Conservation (phyloP, 495 filamentous ascomycete species). For the Xylaria telfairii region DNA sequence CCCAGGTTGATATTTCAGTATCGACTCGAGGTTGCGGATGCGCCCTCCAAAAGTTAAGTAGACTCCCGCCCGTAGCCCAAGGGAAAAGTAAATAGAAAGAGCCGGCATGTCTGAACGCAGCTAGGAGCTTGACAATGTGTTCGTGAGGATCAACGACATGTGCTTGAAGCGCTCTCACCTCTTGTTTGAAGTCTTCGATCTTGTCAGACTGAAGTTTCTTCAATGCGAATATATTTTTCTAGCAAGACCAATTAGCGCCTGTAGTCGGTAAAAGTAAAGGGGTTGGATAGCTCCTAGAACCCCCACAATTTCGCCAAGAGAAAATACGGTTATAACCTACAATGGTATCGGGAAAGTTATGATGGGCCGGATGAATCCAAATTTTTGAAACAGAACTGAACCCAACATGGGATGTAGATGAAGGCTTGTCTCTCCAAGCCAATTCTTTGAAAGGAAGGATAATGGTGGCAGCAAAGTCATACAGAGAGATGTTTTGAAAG, state of each 20-base stretch:
- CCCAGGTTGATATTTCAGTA: neutral
- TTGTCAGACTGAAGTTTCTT: neutral
- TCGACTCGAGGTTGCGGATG: neutral
- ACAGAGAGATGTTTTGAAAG: neutral
- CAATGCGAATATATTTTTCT: slow-evolving; percentile 1
- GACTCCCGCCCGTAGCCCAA: neutral
- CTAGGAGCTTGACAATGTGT: neutral
- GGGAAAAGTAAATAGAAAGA: slow-evolving; percentile 13
- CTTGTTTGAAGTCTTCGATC: slow-evolving; percentile 10
- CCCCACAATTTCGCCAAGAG: neutral
- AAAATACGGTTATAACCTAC: neutral
- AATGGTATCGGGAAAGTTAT: neutral
- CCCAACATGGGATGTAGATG: neutral
- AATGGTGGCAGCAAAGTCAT: neutral
- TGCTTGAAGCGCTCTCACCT: neutral
- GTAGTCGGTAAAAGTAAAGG: too few relatives aligned
- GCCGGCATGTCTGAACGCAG: neutral
- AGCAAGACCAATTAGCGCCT: neutral
- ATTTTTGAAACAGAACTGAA: neutral
- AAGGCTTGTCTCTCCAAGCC: neutral
- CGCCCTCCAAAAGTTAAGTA: neutral
- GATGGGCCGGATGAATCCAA: neutral
- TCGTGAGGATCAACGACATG: neutral
- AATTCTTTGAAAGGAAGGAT: neutral
- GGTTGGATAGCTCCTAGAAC: neutral